Evolutionary conservation across 345 rosid species (phyloP), one percentile per base, ranked within the genome.

Genomic region (Hypericum androsaemum): DNA sequence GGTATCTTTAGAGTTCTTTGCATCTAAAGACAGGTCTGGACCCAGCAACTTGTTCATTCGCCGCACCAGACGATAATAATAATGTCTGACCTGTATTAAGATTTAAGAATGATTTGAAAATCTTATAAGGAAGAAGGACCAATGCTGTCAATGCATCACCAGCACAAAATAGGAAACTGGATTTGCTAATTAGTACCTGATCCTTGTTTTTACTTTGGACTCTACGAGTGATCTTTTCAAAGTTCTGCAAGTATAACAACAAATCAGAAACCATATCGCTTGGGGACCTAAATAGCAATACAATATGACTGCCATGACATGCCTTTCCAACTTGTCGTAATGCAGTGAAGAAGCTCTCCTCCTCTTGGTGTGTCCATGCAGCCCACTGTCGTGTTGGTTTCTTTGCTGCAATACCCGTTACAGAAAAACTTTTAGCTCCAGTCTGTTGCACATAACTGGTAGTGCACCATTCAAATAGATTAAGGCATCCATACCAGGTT

Each of bases 341-440:
- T 13, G 99, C 99, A 65, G 81, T 76, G 73, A 94, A 94, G 74
- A 94, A 94, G 69, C 90, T 80, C 74, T 88, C 97, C 66, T 94
- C 97, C 76, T 94, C 99, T 74, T 88, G 80, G 54, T 80, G 95
- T 39, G 99, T 94, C 99, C 99, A 94, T 60, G 99, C 97, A 73
- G 97, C 97, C 99, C 99, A 94, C 58, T 94, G 95, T 54, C 97
- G 66, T 22, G 97, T 92, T 16, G 94, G 82, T 66, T 69, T 88
- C 74, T 86, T 94, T 28, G 64, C 99, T 86, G 74, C 73, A 66
- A 51, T 44, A 38, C 12, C 11, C 32, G 68, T 43, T 7, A 38
- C 12, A 64, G 44, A 56, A 11, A 9, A 54, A 47, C 41, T 17
- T 43, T 44, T 62, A 22, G 9, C 16, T 14, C 6, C 16, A 11